Evolutionary conservation across 768 basidiomycete genomes (phyloP).

Genomic region (Mycena galopus): DNA sequence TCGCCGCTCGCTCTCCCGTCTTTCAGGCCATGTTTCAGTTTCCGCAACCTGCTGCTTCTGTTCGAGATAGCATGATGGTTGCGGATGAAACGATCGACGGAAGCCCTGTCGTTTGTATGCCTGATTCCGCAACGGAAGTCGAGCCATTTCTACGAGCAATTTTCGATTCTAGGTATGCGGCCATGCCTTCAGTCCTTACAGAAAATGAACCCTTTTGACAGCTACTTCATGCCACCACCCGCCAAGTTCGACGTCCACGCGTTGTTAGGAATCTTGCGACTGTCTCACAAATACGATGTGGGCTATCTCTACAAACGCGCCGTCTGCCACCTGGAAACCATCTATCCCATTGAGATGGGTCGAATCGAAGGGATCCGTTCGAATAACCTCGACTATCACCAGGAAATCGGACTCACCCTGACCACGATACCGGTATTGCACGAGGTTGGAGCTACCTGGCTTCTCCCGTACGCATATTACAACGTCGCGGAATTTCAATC

Average conservation of each 20-base stretch:
- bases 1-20: conserved; percentile 7
- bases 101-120: background rate
- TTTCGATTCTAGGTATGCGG: conserved; percentile 2
- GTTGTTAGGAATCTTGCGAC: background rate
- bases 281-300: conserved; percentile 22
- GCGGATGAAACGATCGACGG: conserved; percentile 6
- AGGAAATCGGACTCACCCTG: background rate
- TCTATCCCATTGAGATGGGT: background rate
- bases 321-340: background rate
- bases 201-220: background rate
- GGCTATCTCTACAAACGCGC: conserved; percentile 15
- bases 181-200: background rate
- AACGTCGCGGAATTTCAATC: background rate
- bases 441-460: background rate
- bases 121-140: background rate
- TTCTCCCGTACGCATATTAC: conserved; percentile 3
- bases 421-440: background rate
- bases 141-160: conserved; percentile 1
- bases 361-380: background rate
- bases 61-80: background rate
- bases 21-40: conserved; percentile 10
- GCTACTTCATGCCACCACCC: conserved; percentile 14
- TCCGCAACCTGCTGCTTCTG: background rate
- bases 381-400: background rate
- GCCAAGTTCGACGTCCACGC: background rate